A percentile compares a stretch with the other conserved stretches of the same genome.
Evolutionary conservation across 768 basidiomycete species (phyloP).

Genomic region (Mycena amicta): DNA sequence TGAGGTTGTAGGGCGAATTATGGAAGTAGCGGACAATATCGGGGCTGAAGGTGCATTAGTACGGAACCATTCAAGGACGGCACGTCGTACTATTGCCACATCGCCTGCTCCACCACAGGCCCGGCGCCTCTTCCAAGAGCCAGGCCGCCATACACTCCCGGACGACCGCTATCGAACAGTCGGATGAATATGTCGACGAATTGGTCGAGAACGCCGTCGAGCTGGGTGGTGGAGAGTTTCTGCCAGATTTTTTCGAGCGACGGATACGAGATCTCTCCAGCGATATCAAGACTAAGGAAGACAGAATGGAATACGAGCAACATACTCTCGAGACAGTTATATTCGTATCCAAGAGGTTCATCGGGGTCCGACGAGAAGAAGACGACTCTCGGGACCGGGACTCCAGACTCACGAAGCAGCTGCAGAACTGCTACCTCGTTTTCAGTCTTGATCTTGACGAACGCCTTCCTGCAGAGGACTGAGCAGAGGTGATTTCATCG

Average conservation of each 20-base stretch:
- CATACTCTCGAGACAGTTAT: slow-evolving; percentile 21
- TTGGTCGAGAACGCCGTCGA: slow-evolving; percentile 15
- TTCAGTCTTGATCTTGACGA: slow-evolving; percentile 15
- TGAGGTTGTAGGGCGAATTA: slow-evolving; percentile 13
- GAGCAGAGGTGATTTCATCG: neutral
- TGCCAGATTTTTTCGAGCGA: slow-evolving; percentile 15
- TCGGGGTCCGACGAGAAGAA: slow-evolving; percentile 15
- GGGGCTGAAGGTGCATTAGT: neutral
- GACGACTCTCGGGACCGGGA: slow-evolving; percentile 15
- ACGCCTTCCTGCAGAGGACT: slow-evolving; percentile 3
- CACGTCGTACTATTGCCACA: slow-evolving; percentile 12
- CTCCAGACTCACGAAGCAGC: slow-evolving; percentile 1
- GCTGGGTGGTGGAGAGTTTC: slow-evolving; percentile 8
- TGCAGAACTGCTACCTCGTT: slow-evolving; percentile 17
- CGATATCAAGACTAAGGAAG: neutral
- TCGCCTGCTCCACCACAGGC: slow-evolving; percentile 20
- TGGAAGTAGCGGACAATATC: slow-evolving; percentile 21
- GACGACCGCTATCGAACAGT: slow-evolving; percentile 1
- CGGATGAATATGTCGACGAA: slow-evolving; percentile 18
- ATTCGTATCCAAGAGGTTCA: slow-evolving; percentile 16
- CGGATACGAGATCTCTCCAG: slow-evolving; percentile 12
- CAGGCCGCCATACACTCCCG: slow-evolving; percentile 13
- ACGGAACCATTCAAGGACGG: neutral
- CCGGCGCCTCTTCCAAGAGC: slow-evolving; percentile 8
- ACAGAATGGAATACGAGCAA: neutral